Evolutionary conservation across 1,284 basidiomycete species (phyloP), one percentile per base, ranked within the genome.

Genomic region (Cryptococcus floricola): DNA sequence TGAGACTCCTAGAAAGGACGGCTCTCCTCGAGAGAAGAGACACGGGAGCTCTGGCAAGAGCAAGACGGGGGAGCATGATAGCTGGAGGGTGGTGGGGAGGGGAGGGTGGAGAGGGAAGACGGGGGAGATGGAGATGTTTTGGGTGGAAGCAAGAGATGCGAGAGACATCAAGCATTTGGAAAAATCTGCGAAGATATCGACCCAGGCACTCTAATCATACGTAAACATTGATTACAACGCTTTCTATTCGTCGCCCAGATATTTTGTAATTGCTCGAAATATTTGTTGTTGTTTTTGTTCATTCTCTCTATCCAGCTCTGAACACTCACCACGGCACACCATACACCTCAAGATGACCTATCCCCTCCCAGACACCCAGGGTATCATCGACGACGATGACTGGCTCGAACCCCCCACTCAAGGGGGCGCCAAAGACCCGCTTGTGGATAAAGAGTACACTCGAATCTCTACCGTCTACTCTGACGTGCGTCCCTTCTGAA

Each of bases 391-490:
- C 8, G 70, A 75, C 39, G 69, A 73, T 48, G 76, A 76, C 60
- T 77, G 73, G 71, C 66, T 74, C 13, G 66, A 66, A 41, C 58
- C 57, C 0, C 54, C 59, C 8, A 31, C 50, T 5, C 70, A 71
- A 54, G 74, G 74, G 4, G 66, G 67, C 7, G 53, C 57, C 6
- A 39, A 53, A 13, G 74, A 75, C 49, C 71, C 74, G 0, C 58
- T 76, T 16, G 73, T 74, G 1, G 62, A 73, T 16, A 62, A 61
- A n/a, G 75, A 77, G 50, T 78, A 73, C 58, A 59, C 62, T 7
- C 59, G 70, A 16, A 45, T 78, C 8, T 53, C 70, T 39, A 72
- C 67, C 25, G 63, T 65, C 41, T 77, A 76, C 61, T 67, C 64
- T 2, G 76, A 78, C 57, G 76, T 78, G 53, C 54, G 74, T 68